Base-by-base conservation (phyloP, 1,284 basidiomycete species). In the Ustilago hordei region DNA sequence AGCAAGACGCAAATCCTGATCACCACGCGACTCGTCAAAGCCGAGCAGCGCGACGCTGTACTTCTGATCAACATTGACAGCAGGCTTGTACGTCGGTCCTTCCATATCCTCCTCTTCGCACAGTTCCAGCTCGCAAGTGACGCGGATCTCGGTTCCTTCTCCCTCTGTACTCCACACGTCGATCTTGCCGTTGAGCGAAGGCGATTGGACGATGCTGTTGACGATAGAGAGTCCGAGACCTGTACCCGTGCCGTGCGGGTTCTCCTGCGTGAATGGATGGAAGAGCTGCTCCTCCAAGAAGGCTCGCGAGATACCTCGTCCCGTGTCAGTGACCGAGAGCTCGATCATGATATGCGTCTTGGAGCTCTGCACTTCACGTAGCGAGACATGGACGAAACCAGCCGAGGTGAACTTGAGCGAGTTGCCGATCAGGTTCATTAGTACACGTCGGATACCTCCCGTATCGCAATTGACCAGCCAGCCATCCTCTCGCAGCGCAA, bases 181-280 rank as follows among this genome's bases (percentile, higher is more conserved):
- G 54, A 89, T 87, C 83, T 94, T 94, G 65, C 95, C 95, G 56
- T 92, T 91, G 65, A 97, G 91, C 65, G 92, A 92, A 43, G 93
- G 92, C 13, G 93, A 94, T 31, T 91, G 91, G 36, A 96, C 91
- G 66, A 95, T 95, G 80, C 92, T 95, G 88, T 94, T 95, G 84
- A 98, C 95, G 79, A 98, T 98, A 28, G 95, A 95, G 28, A 98
- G 90, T n/a, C 95, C 95, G 3, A 98, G 90, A 17, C 95, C 95
- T 0, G 95, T 98, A 1, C 95, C 95, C 2, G 94, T 92, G 82
- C 96, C 94, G 9, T 94, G 86, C 1, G 93, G 93, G 80, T 95
- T 94, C 71, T 89, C 88, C 65, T 98, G 95, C 0, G 95, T 95
- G 87, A 98, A 98, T 0, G 95, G 95, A 81, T 97, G 95, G 88